Conservation (phyloP, 139 green algal genomes). For the Picochlorum sp. region DNA sequence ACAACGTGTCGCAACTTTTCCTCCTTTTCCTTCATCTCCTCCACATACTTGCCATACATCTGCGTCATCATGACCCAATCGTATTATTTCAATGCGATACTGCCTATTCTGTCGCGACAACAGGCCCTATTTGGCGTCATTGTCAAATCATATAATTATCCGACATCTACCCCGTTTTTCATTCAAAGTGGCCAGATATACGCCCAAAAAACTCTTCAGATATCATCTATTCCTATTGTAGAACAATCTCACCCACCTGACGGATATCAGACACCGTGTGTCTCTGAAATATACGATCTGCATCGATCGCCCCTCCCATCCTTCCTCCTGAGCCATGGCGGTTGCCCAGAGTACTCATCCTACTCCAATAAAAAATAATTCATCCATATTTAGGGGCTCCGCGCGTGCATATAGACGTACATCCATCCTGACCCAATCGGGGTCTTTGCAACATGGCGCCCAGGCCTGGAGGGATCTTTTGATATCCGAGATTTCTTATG, state of each 20-base stretch:
- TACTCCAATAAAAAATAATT: too few species aligned
- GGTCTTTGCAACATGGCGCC: too few species aligned
- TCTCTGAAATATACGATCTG: constrained; percentile 73
- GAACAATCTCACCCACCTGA: neutral
- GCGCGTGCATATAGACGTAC: too few species aligned
- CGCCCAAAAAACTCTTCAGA: too few species aligned
- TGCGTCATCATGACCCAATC: neutral
- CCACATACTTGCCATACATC: neutral
- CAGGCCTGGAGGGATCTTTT: too few species aligned
- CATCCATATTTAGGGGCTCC: too few species aligned
- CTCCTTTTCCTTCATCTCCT: constrained; percentile 88
- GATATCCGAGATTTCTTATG: too few species aligned
- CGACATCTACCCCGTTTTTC: neutral
- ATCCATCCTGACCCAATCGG: too few species aligned
- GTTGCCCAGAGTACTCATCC: too few species aligned
- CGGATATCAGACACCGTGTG: constrained; percentile 74
- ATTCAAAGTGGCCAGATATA: neutral
- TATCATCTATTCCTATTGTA: neutral
- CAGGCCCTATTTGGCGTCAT: too few species aligned
- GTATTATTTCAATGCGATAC: neutral
- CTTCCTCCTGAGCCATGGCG: neutral
- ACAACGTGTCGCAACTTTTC: constrained; percentile 75
- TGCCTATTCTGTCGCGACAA: neutral
- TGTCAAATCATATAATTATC: neutral
- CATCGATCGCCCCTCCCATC: constrained; percentile 4